Conservation (phyloP, 2,329 filamentous ascomycete genomes). For the Trichoderma atrobrunneum region DNA sequence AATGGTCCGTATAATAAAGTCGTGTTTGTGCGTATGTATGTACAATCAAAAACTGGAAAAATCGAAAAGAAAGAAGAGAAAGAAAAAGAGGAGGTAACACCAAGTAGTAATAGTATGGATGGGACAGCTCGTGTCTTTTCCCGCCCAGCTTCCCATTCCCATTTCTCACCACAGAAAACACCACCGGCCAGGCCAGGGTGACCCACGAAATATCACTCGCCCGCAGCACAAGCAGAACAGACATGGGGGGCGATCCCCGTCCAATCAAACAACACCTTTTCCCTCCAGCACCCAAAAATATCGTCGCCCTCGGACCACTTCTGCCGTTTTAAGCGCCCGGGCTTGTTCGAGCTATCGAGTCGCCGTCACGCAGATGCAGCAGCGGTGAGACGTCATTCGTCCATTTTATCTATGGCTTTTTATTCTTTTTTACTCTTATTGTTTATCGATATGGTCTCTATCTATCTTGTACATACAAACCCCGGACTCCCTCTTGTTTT, state of each 20-base stretch:
- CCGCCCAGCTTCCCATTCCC: neutral
- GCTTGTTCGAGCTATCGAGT: neutral
- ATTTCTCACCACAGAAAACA: neutral
- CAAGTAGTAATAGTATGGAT: neutral
- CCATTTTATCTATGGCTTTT: neutral
- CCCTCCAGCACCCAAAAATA: neutral
- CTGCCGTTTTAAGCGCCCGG: conserved; percentile 14
- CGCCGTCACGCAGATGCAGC: conserved; percentile 1
- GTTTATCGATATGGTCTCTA: neutral
- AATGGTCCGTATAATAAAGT: neutral
- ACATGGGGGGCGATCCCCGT: neutral
- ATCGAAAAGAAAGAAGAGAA: neutral
- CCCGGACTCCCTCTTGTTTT: neutral
- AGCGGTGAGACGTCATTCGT: conserved; percentile 11
- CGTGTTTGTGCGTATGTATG: neutral
- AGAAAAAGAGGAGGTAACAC: neutral
- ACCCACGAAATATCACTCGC: neutral
- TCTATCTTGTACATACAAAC: no score
- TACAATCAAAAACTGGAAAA: neutral
- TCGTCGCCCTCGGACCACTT: conserved; percentile 7
- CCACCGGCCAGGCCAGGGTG: neutral
- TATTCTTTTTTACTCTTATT: neutral
- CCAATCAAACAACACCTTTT: conserved; percentile 14
- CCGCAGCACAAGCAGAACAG: neutral
- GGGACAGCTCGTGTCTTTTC: neutral